These are phyloP conservation scores for Lipomyces orientalis DNA, from an alignment of 805 yeast genomes.

Conservation along the genomic window DNA sequence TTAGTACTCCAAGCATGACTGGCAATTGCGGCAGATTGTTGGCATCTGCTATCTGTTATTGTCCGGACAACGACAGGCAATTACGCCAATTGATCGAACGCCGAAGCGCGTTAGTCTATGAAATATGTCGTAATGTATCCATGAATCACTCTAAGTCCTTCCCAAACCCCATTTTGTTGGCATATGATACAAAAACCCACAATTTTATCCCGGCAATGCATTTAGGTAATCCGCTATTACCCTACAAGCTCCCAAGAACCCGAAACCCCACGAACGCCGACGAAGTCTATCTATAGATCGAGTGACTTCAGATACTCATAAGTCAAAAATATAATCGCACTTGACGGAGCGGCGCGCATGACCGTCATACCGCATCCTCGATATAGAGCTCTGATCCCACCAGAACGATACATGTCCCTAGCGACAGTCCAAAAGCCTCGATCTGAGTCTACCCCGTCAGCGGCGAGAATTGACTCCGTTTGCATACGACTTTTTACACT, in stretches of 20 bases:
- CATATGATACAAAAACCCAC: constrained; percentile 2
- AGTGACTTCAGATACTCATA: constrained; percentile 56
- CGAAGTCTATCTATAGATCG: background rate
- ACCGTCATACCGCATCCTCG: constrained; percentile 85
- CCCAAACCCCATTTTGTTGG: background rate
- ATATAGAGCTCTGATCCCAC: constrained; percentile 76
- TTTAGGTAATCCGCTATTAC: background rate
- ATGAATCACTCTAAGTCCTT: background rate
- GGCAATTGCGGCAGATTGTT: too few relatives aligned
- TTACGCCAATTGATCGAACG: too few relatives aligned
- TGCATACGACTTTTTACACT: constrained; percentile 89
- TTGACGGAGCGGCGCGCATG: constrained; percentile 84
- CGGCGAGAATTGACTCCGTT: constrained; percentile 54
- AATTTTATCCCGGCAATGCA: background rate
- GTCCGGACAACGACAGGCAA: too few relatives aligned
- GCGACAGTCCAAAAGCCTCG: constrained; percentile 50
- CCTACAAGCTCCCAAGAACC: background rate
- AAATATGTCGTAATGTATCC: background rate
- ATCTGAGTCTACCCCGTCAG: constrained; percentile 40
- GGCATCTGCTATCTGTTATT: too few relatives aligned
- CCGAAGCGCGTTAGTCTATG: background rate
- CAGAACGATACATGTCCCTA: constrained; percentile 50
- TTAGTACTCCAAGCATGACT: too few relatives aligned
- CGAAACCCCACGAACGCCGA: background rate
- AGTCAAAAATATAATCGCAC: constrained; percentile 81